Conservation (phyloP, 2,329 filamentous ascomycete species). For the Phialocephala subalpina region DNA sequence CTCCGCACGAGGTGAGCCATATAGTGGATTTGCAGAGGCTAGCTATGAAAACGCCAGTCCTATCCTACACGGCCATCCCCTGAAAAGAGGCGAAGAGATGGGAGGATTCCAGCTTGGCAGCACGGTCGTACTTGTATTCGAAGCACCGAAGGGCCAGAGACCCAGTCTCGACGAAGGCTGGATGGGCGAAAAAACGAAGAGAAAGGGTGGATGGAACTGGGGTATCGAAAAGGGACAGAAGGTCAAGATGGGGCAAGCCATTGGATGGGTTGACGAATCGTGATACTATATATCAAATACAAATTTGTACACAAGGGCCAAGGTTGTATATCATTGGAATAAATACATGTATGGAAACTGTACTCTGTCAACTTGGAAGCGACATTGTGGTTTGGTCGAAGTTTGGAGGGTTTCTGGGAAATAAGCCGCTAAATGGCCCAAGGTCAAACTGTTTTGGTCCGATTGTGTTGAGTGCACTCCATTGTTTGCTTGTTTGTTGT, state of each 20-base stretch:
- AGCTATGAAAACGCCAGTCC: constrained; percentile 82
- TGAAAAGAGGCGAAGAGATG: constrained; percentile 94
- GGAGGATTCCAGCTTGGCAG: constrained; percentile 96
- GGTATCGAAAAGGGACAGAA: constrained; percentile 85
- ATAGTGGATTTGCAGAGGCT: constrained; percentile 92
- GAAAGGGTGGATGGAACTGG: constrained; percentile 83
- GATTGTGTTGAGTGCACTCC: background rate
- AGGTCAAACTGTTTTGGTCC: background rate
- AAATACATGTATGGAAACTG: background rate
- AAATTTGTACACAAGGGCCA: background rate
- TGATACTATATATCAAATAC: constrained; percentile 21
- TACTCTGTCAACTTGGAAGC: background rate
- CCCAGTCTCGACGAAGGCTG: constrained; percentile 68
- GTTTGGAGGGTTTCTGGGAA: no score
- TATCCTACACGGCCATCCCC: constrained; percentile 82
- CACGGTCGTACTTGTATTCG: constrained; percentile 95
- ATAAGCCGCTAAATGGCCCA: background rate
- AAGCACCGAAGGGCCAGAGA: constrained; percentile 76
- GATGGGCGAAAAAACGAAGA: constrained; percentile 58
- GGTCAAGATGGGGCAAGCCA: constrained; percentile 86
- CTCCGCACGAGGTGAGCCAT: constrained; percentile 76
- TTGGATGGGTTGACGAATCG: constrained; percentile 75
- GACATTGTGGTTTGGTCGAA: background rate
- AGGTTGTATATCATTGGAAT: background rate
- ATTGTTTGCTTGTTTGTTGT: no score